Percentiles rank a stretch among this genome's conserved stretches.
These are phyloP conservation scores for Zelopaecilomyces penicillatus DNA, from an alignment of 2,329 filamentous ascomycete species.

Conservation along the genomic window DNA sequence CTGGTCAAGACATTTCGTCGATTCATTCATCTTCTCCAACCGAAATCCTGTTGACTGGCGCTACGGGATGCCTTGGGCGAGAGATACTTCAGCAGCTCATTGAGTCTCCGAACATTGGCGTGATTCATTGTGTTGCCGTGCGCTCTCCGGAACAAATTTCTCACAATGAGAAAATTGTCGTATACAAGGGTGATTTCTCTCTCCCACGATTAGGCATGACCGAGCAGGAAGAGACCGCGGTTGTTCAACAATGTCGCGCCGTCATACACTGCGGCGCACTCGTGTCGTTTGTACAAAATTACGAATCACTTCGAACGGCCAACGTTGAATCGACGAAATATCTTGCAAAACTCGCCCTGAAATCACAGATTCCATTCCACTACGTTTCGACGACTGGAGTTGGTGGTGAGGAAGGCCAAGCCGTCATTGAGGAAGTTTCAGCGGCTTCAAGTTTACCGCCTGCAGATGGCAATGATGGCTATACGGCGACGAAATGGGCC, in stretches of 20 bases:
- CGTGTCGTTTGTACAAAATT: neutral
- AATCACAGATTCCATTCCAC: neutral
- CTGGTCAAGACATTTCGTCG: neutral
- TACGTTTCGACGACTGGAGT: constrained; percentile 1
- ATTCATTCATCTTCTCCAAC: neutral
- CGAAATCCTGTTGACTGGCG: constrained; percentile 9
- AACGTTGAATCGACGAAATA: neutral
- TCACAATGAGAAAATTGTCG: neutral
- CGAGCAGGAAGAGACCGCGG: neutral
- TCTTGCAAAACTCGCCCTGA: neutral
- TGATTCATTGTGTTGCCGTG: neutral
- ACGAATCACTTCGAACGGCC: neutral
- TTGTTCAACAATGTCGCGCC: neutral
- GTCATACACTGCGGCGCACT: neutral
- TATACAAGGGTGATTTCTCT: neutral
- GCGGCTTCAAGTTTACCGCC: neutral
- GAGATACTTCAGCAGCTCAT: neutral
- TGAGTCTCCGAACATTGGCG: neutral
- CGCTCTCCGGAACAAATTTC: neutral
- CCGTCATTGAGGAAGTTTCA: neutral
- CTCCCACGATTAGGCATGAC: neutral
- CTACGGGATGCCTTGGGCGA: constrained; percentile 10
- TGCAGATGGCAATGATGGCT: neutral
- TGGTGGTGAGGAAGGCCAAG: neutral
- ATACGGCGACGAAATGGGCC: constrained; percentile 1